Percentiles rank a stretch among this genome's conserved stretches.
Evolutionary conservation across 2,329 filamentous ascomycete species (phyloP).

Genomic region (Sphaerulina populicola): DNA sequence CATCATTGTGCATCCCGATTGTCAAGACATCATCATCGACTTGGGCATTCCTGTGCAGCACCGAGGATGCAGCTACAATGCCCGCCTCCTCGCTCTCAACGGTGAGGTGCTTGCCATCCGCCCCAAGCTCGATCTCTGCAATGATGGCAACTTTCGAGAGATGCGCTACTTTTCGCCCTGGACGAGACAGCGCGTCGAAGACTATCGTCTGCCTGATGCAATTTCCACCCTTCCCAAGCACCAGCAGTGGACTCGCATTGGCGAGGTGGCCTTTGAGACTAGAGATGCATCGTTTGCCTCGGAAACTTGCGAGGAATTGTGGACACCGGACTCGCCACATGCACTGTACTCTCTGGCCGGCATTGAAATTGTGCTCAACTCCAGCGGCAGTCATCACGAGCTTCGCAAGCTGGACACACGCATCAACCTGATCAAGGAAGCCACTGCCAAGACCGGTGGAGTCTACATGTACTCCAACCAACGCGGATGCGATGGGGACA

Average conservation of each 20-base stretch:
- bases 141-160: slow-evolving; percentile 54
- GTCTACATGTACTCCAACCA: slow-evolving; percentile 59
- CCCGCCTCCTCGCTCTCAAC: slow-evolving; percentile 56
- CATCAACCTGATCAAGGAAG: slow-evolving; percentile 57
- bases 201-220: slow-evolving; percentile 55
- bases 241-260: slow-evolving; percentile 53
- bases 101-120: slow-evolving; percentile 62
- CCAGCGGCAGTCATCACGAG: slow-evolving; percentile 59
- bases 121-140: slow-evolving; percentile 63
- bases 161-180: slow-evolving; percentile 54
- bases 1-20: slow-evolving; percentile 53
- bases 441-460: slow-evolving; percentile 54
- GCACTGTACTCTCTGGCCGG: slow-evolving; percentile 58
- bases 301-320: slow-evolving; percentile 63
- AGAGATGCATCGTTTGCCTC: slow-evolving; percentile 55
- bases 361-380: slow-evolving; percentile 55
- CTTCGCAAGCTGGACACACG: slow-evolving; percentile 56
- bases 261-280: slow-evolving; percentile 57
- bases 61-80: slow-evolving; percentile 56
- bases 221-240: slow-evolving; percentile 49
- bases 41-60: slow-evolving; percentile 51
- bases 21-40: slow-evolving; percentile 56
- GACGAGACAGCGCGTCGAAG: slow-evolving; percentile 52
- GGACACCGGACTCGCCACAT: slow-evolving; percentile 52
- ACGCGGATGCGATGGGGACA: slow-evolving; percentile 49